These are phyloP conservation scores for Prosopis cineraria DNA, from an alignment of 306 rosid genomes.

Conservation along the genomic window DNA sequence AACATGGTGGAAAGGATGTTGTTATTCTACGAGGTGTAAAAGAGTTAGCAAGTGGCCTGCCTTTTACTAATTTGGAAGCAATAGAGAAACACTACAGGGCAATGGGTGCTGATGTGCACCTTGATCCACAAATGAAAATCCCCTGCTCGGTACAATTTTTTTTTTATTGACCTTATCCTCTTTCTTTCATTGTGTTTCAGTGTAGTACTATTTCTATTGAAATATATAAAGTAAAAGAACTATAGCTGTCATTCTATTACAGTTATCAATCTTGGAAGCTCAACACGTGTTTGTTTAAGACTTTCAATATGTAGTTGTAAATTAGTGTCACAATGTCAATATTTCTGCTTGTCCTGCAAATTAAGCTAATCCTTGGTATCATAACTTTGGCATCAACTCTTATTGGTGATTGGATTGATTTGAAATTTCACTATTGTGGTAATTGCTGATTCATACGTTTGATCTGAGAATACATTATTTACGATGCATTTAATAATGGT, in stretches of 20 bases:
- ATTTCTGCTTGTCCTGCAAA: not conserved
- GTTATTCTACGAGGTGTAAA: slow-evolving; percentile 74
- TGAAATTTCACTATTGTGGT: not conserved
- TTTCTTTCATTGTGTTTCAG: slow-evolving; percentile 1
- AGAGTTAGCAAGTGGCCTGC: slow-evolving; percentile 73
- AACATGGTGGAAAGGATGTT: slow-evolving; percentile 89
- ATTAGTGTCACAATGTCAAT: not conserved
- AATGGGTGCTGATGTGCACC: slow-evolving; percentile 57
- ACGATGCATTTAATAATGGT: not conserved
- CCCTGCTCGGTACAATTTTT: slow-evolving; percentile 99
- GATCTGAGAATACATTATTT: slow-evolving; percentile 29
- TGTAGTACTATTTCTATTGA: not conserved
- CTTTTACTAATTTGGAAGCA: slow-evolving; percentile 66
- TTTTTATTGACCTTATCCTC: too few species aligned
- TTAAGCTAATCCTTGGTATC: not conserved
- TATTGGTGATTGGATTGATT: slow-evolving; percentile 11
- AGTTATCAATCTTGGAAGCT: slow-evolving; percentile 27
- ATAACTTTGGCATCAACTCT: slow-evolving; percentile 1
- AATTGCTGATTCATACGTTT: slow-evolving; percentile 20
- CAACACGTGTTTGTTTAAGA: not conserved
- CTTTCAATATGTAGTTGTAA: not conserved
- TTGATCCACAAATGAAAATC: slow-evolving; percentile 76
- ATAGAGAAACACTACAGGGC: slow-evolving; percentile 65
- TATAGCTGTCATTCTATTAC: not conserved
- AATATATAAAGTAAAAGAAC: slow-evolving; percentile 29